Percentiles rank a stretch among this genome's conserved stretches.
These are phyloP conservation scores for Aegilops tauschii DNA, from an alignment of 176 grass and related monocot species.

Conservation along the genomic window DNA sequence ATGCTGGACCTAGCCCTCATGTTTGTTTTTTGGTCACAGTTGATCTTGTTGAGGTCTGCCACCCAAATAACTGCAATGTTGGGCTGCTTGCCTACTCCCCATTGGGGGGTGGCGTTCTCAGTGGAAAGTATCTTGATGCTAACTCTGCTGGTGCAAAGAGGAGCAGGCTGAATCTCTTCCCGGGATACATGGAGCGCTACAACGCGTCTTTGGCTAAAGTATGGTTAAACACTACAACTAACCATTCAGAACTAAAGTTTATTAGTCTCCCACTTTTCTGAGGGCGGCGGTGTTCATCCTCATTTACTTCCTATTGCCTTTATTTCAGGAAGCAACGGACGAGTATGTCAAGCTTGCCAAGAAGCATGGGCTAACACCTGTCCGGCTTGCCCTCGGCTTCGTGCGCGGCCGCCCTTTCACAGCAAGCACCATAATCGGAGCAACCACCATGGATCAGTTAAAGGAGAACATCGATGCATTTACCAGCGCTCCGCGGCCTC, in stretches of 20 bases:
- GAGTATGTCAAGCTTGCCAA: constrained; percentile 65
- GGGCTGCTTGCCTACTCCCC: constrained; percentile 92
- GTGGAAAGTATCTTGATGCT: constrained; percentile 75
- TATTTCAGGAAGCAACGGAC: constrained; percentile 60
- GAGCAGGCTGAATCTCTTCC: constrained; percentile 81
- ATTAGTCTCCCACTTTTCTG: neutral
- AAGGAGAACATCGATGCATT: constrained; percentile 81
- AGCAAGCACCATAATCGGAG: constrained; percentile 77
- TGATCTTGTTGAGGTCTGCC: constrained; percentile 96
- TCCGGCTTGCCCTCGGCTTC: constrained; percentile 77
- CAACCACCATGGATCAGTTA: constrained; percentile 74
- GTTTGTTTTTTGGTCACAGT: constrained; percentile 42
- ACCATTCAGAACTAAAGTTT: neutral
- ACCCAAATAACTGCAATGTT: constrained; percentile 84
- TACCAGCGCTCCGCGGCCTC: constrained; percentile 48
- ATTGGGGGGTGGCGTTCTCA: constrained; percentile 76
- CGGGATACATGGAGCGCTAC: constrained; percentile 89
- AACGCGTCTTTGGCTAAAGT: constrained; percentile 84
- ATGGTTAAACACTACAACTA: constrained; percentile 10
- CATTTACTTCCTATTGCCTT: neutral
- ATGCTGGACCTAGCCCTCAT: neutral
- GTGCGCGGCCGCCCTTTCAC: constrained; percentile 74
- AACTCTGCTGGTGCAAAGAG: constrained; percentile 44
- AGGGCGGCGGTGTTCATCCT: neutral
- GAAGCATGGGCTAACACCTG: constrained; percentile 70